Conservation (phyloP, 805 yeast species). For the Wickerhamiella hasegawae region DNA sequence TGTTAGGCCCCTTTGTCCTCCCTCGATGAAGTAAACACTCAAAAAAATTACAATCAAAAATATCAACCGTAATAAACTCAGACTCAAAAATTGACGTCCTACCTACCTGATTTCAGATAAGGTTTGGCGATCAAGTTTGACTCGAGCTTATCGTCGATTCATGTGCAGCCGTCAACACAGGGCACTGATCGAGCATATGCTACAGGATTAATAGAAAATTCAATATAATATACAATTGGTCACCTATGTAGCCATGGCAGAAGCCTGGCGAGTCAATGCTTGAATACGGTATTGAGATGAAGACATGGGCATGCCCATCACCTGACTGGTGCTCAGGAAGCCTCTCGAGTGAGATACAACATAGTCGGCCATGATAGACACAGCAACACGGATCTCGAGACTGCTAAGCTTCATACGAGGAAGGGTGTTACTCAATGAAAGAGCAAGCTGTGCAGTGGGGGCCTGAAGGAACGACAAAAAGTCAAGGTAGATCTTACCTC, state of each 20-base stretch:
- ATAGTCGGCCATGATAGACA: slow-evolving; percentile 16
- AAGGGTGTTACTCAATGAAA: slow-evolving; percentile 1
- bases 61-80: no score
- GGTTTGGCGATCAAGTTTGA: slow-evolving; percentile 4
- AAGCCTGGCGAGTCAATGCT: slow-evolving; percentile 6
- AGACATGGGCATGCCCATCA: slow-evolving; percentile 10
- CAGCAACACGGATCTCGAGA: slow-evolving; percentile 13
- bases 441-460: slow-evolving; percentile 3
- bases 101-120: no score
- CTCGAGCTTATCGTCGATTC: no score
- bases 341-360: slow-evolving; percentile 11
- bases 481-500: slow-evolving; percentile 25
- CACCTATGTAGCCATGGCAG: no score
- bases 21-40: no score
- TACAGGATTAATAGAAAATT: no score
- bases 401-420: slow-evolving; percentile 5
- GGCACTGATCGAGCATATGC: no score
- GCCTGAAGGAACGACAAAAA: slow-evolving; percentile 9
- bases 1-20: no score
- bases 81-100: no score
- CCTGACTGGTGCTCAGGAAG: slow-evolving; percentile 1
- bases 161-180: slow-evolving; percentile 6
- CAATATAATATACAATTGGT: no score
- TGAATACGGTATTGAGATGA: slow-evolving; percentile 9
- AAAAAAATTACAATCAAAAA: no score